A percentile compares a stretch with the other conserved stretches of the same genome.
Conservation (phyloP, 2,329 filamentous ascomycete genomes). For the Pseudocercospora pini-densiflorae region DNA sequence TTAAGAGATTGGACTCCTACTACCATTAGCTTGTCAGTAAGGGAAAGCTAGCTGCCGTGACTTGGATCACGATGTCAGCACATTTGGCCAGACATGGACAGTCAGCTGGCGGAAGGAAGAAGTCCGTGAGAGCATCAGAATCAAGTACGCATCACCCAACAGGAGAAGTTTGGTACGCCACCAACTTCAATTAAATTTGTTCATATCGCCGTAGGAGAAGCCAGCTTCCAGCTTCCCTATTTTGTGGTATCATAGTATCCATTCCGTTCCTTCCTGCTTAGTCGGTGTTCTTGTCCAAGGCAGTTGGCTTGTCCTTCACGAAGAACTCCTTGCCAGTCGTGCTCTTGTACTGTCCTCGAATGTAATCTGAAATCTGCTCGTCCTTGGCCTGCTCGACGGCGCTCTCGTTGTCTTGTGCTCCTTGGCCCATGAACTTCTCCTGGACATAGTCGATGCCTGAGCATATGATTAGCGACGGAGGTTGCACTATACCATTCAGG, state of each 20-base stretch:
- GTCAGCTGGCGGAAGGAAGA: background rate
- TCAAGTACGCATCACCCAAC: no score
- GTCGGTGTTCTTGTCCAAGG: constrained; percentile 18
- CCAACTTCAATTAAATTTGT: background rate
- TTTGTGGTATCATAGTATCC: background rate
- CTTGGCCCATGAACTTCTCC: constrained; percentile 72
- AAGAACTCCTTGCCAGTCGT: constrained; percentile 71
- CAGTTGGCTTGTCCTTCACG: constrained; percentile 65
- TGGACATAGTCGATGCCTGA: constrained; percentile 78
- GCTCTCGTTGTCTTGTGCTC: constrained; percentile 70
- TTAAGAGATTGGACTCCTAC: background rate
- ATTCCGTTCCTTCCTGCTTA: background rate
- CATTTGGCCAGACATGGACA: background rate
- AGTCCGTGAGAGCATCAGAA: background rate
- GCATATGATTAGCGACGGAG: constrained; percentile 8
- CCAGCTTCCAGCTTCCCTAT: background rate
- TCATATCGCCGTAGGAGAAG: background rate
- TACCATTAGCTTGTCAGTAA: background rate
- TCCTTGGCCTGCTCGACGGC: constrained; percentile 84
- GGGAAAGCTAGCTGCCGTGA: background rate
- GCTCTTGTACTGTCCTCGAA: constrained; percentile 72
- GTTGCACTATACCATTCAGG: constrained; percentile 1
- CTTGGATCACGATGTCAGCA: background rate
- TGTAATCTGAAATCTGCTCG: constrained; percentile 74
- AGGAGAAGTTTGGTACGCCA: background rate